Conservation (phyloP, 768 basidiomycete genomes). For the Hericium alpestre region DNA sequence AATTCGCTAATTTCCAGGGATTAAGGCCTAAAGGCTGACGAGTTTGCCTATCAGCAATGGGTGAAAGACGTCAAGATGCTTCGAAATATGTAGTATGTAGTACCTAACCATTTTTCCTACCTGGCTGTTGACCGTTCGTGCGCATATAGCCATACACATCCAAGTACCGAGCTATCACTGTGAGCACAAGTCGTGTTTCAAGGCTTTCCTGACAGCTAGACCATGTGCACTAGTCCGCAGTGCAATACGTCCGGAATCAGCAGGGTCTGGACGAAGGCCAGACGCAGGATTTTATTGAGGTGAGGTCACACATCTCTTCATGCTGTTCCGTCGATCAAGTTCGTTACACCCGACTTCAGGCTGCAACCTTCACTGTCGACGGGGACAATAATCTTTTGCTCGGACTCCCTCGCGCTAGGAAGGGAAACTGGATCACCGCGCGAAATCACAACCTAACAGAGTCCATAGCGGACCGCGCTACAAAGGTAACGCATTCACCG, state of each 20-base stretch:
- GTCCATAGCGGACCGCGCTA: constrained; percentile 7
- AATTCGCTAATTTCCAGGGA: too few relatives aligned
- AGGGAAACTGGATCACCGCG: constrained; percentile 8
- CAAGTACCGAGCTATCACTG: background rate
- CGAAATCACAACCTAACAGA: constrained; percentile 10
- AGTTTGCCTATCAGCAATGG: constrained; percentile 30
- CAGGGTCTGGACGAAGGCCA: constrained; percentile 7
- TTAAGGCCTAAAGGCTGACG: too few relatives aligned
- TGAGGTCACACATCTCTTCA: background rate
- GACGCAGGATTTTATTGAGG: constrained; percentile 14
- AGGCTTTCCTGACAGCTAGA: too few relatives aligned
- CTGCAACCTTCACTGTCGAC: constrained; percentile 11
- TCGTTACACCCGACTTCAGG: background rate
- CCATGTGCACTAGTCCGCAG: constrained; percentile 5
- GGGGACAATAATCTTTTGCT: constrained; percentile 10
- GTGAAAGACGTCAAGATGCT: constrained; percentile 38
- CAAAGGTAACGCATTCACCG: background rate
- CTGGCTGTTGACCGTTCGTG: background rate
- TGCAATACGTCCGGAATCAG: constrained; percentile 9
- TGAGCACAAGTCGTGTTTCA: background rate
- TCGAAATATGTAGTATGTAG: constrained; percentile 37
- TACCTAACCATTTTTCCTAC: background rate
- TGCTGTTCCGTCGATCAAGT: background rate
- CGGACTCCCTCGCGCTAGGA: constrained; percentile 6
- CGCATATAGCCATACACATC: constrained; percentile 23